A percentile compares a stretch with the other conserved stretches of the same genome.
Conservation (phyloP, 2,329 filamentous ascomycete genomes). For the Emmonsia crescens region DNA sequence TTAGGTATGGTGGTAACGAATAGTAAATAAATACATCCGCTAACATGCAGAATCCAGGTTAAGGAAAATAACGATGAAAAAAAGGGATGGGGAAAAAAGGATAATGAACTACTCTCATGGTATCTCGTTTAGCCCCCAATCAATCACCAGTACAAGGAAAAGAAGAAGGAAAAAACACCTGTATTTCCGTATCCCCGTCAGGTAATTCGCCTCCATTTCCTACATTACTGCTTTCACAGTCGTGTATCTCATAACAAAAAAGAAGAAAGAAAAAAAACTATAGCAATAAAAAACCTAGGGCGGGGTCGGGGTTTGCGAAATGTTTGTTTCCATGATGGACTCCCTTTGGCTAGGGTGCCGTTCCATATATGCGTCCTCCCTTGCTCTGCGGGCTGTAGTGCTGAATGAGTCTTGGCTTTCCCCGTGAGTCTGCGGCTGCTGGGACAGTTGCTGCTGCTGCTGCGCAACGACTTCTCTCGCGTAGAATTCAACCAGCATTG, state of each 20-base stretch:
- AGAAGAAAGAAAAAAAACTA: neutral
- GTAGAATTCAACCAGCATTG: constrained; percentile 97
- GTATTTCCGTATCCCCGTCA: neutral
- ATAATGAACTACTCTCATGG: neutral
- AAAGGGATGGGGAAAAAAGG: neutral
- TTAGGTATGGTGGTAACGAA: neutral
- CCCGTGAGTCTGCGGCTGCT: neutral
- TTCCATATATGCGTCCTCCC: neutral
- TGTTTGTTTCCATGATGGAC: neutral
- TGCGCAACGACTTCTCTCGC: constrained; percentile 75
- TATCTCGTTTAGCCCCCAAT: neutral
- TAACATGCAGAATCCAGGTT: neutral
- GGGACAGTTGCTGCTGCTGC: constrained; percentile 30
- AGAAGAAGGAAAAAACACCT: neutral
- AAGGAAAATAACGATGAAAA: neutral
- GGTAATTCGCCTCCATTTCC: neutral
- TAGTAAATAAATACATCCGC: neutral
- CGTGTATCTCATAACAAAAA: neutral
- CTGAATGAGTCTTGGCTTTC: neutral
- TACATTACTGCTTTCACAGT: neutral
- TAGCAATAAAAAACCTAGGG: neutral
- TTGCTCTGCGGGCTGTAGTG: neutral
- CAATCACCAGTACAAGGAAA: neutral
- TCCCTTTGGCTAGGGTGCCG: neutral
- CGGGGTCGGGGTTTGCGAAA: neutral